Evolutionary conservation across 345 rosid species (phyloP), one percentile per base, ranked within the genome.

Genomic region (Bretschneidera sinensis): DNA sequence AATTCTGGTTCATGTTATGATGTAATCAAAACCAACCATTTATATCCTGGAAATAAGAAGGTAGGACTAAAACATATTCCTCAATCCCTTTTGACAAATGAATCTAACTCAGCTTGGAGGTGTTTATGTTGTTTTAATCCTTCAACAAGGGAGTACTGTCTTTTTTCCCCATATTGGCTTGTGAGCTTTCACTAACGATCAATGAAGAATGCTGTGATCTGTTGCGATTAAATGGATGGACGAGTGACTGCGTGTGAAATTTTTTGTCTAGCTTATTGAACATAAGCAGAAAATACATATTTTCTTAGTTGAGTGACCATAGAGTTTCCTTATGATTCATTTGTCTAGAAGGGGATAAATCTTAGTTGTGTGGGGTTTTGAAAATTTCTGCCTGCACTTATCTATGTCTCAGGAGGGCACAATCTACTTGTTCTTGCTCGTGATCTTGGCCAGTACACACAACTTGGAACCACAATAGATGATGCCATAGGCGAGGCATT

Each of bases 401-500:
- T 24, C 43, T 60, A 55, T 65, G 28, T 59, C 63, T 62, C 58
- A 89, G 98, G 96, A 54, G 98, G 97, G 68, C 98, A 92, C 72
- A 92, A 89, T 73, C 73, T 92, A 47, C 77, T 92, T 54, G 71
- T 89, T 70, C 90, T 92, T 71, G 92, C 97, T 43, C 96, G 63
- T 64, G 78, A 72, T 71, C 94, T 92, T 73, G 98, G 98, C 28
- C 96, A 83, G 21, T 92, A 89, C 63, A 77, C 88, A 62, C 98
- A 87, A 65, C 90, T 89, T 48, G 98, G 97, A 48, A 92, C 98
- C 55, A 71, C 97, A 9, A 74, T 92, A 72, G 97, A 92, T 71
- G 98, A 92, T 81, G 98, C 98, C 39, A 85, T 92, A 68, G 97
- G 98, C 3, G 97, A 92, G 69, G 94, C 98, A 53, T 92, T 85